Evolutionary conservation across 495 filamentous ascomycete genomes (phyloP).

Genomic region (Hypoxylon subgilvum): DNA sequence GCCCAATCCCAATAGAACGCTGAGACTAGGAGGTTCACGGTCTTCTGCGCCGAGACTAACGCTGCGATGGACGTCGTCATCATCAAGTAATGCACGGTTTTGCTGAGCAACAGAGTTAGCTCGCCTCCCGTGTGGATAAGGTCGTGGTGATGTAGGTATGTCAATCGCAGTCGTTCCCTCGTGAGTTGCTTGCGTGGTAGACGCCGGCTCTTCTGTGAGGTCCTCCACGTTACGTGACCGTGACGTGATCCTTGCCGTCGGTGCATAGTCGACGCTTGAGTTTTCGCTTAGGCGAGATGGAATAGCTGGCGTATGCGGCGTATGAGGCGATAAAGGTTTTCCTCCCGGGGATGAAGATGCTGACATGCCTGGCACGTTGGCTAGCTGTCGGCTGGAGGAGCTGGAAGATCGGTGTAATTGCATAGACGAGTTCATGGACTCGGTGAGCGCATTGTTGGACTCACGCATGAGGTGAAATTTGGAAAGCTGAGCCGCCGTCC

Average conservation of each 20-base stretch:
- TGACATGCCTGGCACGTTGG: slow-evolving; percentile 86
- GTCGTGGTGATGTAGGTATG: slow-evolving; percentile 78
- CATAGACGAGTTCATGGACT: slow-evolving; percentile 85
- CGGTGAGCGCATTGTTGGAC: slow-evolving; percentile 81
- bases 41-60: slow-evolving; percentile 78
- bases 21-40: slow-evolving; percentile 63
- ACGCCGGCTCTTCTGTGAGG: slow-evolving; percentile 52
- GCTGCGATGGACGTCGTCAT: slow-evolving; percentile 74
- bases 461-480: slow-evolving; percentile 86
- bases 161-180: slow-evolving; percentile 75
- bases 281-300: slow-evolving; percentile 90
- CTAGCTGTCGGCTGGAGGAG: slow-evolving; percentile 82
- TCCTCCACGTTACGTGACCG: slow-evolving; percentile 23
- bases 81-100: slow-evolving; percentile 61
- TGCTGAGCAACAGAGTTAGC: slow-evolving; percentile 82
- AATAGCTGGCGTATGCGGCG: slow-evolving; percentile 90
- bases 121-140: slow-evolving; percentile 67
- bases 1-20: slow-evolving; percentile 59
- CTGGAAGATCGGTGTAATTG: slow-evolving; percentile 80
- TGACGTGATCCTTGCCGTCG: slow-evolving; percentile 32
- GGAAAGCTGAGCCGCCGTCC: slow-evolving; percentile 71
- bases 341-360: slow-evolving; percentile 80
- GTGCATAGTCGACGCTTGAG: slow-evolving; percentile 77
- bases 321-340: slow-evolving; percentile 91
- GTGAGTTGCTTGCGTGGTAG: slow-evolving; percentile 45